phyloP scores from a whole-genome alignment of 2,329 filamentous ascomycete species.

The Ophiocordyceps camponoti-saundersi region DNA sequence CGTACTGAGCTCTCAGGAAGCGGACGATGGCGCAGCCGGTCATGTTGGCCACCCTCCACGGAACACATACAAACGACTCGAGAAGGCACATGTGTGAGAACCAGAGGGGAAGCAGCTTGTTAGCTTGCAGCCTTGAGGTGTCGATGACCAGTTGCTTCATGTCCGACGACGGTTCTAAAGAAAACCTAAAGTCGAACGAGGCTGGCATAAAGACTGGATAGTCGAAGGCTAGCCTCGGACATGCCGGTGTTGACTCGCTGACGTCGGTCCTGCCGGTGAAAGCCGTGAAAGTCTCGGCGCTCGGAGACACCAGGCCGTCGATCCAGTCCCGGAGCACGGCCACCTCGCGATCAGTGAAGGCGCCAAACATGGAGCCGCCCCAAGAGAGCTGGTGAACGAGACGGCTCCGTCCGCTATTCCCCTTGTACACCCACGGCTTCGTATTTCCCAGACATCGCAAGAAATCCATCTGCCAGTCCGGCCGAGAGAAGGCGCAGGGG shows the following conservation, averaged over 20 bases:
- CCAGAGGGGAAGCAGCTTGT: slow-evolving; percentile 2
- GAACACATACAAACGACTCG: slow-evolving; percentile 1
- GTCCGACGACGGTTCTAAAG: neutral
- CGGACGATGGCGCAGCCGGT: slow-evolving; percentile 1
- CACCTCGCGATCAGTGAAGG: slow-evolving; percentile 25
- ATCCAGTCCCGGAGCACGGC: slow-evolving; percentile 3
- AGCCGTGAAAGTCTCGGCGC: neutral
- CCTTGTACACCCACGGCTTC: slow-evolving; percentile 20
- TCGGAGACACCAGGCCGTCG: neutral
- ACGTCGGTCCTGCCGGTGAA: neutral
- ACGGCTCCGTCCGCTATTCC: slow-evolving; percentile 19
- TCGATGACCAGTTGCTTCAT: neutral
- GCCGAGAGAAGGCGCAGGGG: neutral
- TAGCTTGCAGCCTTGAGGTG: neutral
- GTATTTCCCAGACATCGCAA: slow-evolving; percentile 1
- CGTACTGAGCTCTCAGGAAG: slow-evolving; percentile 3
- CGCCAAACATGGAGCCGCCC: slow-evolving; percentile 31
- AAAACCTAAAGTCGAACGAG: neutral
- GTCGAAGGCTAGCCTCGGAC: neutral
- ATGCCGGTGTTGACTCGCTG: neutral
- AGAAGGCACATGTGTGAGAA: slow-evolving; percentile 3
- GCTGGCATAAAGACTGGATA: neutral
- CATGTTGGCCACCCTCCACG: slow-evolving; percentile 1
- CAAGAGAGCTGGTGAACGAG: slow-evolving; percentile 24
- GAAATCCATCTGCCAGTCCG: slow-evolving; percentile 2